Evolutionary conservation across 768 basidiomycete species (phyloP).

Genomic region (Russula sp.): DNA sequence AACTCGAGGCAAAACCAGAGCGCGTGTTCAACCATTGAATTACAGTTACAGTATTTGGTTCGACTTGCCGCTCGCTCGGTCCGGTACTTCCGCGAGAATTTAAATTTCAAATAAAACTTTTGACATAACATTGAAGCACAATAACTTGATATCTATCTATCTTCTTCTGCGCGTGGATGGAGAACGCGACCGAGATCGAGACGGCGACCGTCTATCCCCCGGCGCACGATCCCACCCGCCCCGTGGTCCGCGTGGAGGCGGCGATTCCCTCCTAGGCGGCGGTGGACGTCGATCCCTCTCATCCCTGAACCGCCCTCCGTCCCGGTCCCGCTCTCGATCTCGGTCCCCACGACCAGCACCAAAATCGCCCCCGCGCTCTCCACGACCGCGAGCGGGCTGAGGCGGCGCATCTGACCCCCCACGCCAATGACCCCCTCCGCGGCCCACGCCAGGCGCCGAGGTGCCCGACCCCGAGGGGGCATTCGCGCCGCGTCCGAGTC

Average conservation of each 20-base stretch:
- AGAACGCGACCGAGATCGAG: conserved; percentile 38
- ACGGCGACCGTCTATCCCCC: conserved; percentile 33
- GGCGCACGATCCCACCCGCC: conserved; percentile 36
- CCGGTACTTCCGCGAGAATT: conserved; percentile 2
- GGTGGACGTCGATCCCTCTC: conserved; percentile 44
- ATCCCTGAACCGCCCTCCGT: conserved; percentile 38
- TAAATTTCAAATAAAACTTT: conserved; percentile 5
- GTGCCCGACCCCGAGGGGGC: conserved; percentile 33
- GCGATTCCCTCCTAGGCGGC: conserved; percentile 38
- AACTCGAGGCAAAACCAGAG: background rate
- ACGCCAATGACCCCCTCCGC: conserved; percentile 67
- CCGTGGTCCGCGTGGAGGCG: conserved; percentile 32
- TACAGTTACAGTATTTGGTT: no score
- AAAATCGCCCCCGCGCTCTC: conserved; percentile 42
- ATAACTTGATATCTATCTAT: background rate
- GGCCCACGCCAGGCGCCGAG: conserved; percentile 37
- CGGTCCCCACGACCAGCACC: conserved; percentile 27
- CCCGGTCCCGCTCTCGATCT: conserved; percentile 26
- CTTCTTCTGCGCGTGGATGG: conserved; percentile 34
- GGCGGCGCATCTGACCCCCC: conserved; percentile 53
- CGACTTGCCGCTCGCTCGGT: background rate
- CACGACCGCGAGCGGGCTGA: conserved; percentile 33
- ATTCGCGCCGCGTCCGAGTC: conserved; percentile 44
- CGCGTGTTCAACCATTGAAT: background rate
- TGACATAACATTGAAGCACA: background rate